These are phyloP conservation scores for Chalciporus piperatus DNA, from an alignment of 768 basidiomycete species.

Conservation along the genomic window DNA sequence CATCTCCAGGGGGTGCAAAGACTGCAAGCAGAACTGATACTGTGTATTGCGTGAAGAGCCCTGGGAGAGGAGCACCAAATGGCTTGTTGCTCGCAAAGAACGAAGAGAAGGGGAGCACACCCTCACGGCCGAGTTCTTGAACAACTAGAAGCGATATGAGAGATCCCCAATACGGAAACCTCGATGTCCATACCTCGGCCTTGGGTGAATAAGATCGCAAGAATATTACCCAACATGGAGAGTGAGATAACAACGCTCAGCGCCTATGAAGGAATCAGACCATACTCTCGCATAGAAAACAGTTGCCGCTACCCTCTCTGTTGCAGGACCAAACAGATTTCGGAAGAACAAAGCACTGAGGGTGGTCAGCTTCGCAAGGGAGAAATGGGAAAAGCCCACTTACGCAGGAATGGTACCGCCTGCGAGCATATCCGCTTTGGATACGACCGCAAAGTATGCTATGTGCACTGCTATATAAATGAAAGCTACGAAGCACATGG, in stretches of 20 bases:
- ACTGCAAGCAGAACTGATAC: slow-evolving; percentile 55
- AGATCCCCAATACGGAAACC: neutral
- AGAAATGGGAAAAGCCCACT: slow-evolving; percentile 19
- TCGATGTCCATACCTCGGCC: slow-evolving; percentile 51
- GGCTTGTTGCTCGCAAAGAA: slow-evolving; percentile 73
- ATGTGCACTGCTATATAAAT: slow-evolving; percentile 67
- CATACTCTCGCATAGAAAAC: neutral
- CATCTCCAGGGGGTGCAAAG: slow-evolving; percentile 66
- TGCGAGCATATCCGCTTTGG: slow-evolving; percentile 63
- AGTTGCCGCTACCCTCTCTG: slow-evolving; percentile 47
- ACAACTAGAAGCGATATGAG: slow-evolving; percentile 43
- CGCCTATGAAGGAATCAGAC: slow-evolving; percentile 35
- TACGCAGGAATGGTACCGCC: slow-evolving; percentile 69
- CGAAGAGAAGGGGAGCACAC: slow-evolving; percentile 60
- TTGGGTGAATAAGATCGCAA: slow-evolving; percentile 63
- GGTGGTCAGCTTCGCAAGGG: neutral
- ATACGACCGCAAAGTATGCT: slow-evolving; percentile 73
- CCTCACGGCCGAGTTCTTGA: slow-evolving; percentile 73
- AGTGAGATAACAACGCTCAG: slow-evolving; percentile 62
- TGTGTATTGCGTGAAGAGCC: slow-evolving; percentile 60
- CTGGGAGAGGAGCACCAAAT: slow-evolving; percentile 63
- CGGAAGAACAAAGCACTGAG: slow-evolving; percentile 68
- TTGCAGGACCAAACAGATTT: slow-evolving; percentile 61
- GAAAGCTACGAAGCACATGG: slow-evolving; percentile 54
- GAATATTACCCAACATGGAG: slow-evolving; percentile 61